Evolutionary conservation across 2,329 filamentous ascomycete genomes (phyloP), one percentile per base, ranked within the genome.

Genomic region (Nothophaeocryptopus gaeumannii): DNA sequence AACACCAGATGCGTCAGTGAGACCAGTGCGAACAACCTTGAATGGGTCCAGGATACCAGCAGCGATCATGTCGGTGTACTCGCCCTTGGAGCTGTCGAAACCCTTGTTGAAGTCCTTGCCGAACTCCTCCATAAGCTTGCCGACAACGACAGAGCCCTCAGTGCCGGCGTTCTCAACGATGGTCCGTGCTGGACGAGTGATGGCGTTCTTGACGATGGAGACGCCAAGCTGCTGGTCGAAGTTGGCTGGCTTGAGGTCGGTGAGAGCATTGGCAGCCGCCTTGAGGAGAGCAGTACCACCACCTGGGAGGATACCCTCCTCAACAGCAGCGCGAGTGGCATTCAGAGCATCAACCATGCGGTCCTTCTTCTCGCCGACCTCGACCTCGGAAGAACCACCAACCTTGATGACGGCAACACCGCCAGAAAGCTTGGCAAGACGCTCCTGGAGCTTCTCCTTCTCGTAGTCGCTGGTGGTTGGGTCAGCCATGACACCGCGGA

Each of bases 391-490:
- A 58, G 91, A 83, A 72, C 93, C 93, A 66, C 93, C 93, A 58
- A 99, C 93, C 83, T 95, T 96, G 82, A 99, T 97, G 75, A 99
- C 93, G 65, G 93, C 93, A 65, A 99, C 93, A 82, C 93, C 93
- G 59, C 93, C 93, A 62, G 93, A 97, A 62, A 99, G 88, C 85
- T 99, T 99, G 64, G 93, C 93, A 55, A 99, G 88, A 78, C 93
- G 93, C 81, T 99, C 93, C 79, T 97, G 93, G 60, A 99, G 89
- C 85, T 99, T 99, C 87, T 99, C 93, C 84, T 96, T 97, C 84
- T 99, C 93, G 78, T 99, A 99, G 70, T 99, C 93, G 41, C 91
- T 96, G 59, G 93, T 99, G 64, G 82, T 85, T 60, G 92, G 87
- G 78, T 99, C 93, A 56, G 79, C 81, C 79, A 96, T 96, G 75